Evolutionary conservation across 2,329 filamentous ascomycete genomes (phyloP), one percentile per base, ranked within the genome.

Genomic region (Aspergillus clavatus): DNA sequence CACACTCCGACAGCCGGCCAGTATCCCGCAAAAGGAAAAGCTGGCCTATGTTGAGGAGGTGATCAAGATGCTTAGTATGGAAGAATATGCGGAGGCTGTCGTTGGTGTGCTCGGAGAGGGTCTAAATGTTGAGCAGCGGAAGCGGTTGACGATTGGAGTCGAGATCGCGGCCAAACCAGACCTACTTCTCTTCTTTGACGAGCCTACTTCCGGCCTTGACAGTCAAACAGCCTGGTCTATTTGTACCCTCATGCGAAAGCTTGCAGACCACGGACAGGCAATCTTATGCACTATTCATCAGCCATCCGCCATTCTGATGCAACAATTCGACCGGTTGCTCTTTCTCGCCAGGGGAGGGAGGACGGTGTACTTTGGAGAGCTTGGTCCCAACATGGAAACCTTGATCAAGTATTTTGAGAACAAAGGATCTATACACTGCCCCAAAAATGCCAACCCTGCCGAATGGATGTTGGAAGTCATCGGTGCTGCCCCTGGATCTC

Each of bases 281-380:
- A 86, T 95, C 63, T 80, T 95, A 7, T 95, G 89, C 72, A 95
- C 90, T 0, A 95, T 95, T 50, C 90, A 96, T 66, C 90, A 96
- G 66, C 90, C 90, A 7, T 93, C 87, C 7, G 89, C 89, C 26
- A 88, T 94, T 75, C 75, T 95, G 43, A 95, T 95, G 74, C 86
- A 94, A 63, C 83, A 87, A 48, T 95, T 84, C 40, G 81, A 84
- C 52, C 74, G 75, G 0, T 66, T 84, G 0, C 69, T 84, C 0
- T 80, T 86, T 59, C 69, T 86, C 1, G 79, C 80, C 3, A 75
- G 73, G 42, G 82, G 82, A 19, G 82, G 82, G 0, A 78, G 75
- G 55, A 84, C 80, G 0, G 79, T 84, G 0, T 86, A 86, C 57
- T 85, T 85, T 63, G 82, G 82, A 0, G 72, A 83, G 3, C 78